Percentiles rank a stretch among this genome's conserved stretches.
Conservation (phyloP, 768 basidiomycete genomes). For the Russula lepida region DNA sequence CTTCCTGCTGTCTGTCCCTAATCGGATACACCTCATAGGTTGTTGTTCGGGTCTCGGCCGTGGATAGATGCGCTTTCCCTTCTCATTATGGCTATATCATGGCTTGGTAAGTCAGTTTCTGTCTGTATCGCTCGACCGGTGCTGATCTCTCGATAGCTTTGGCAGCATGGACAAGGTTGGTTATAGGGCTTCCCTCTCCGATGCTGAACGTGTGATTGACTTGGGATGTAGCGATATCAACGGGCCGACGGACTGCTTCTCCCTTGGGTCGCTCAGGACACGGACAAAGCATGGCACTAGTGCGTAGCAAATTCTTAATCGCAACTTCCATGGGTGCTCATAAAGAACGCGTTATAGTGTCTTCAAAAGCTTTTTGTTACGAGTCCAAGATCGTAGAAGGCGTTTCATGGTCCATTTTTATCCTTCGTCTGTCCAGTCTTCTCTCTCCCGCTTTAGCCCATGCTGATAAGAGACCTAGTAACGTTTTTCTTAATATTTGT, state of each 20-base stretch:
- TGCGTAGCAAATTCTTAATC: slow-evolving; percentile 27
- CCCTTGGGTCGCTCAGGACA: slow-evolving; percentile 32
- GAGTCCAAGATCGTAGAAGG: slow-evolving; percentile 75
- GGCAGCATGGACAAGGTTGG: slow-evolving; percentile 45
- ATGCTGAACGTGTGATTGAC: not conserved
- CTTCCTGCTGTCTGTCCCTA: not conserved
- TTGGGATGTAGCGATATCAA: slow-evolving; percentile 51
- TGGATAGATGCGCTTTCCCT: slow-evolving; percentile 47
- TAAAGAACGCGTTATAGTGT: slow-evolving; percentile 35
- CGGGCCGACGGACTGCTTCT: slow-evolving; percentile 53
- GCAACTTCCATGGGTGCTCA: slow-evolving; percentile 6
- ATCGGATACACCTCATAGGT: slow-evolving; percentile 30
- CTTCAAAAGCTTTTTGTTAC: slow-evolving; percentile 52
- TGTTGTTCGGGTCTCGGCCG: slow-evolving; percentile 65
- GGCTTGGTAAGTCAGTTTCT: slow-evolving; percentile 50
- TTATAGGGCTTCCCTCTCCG: not conserved
- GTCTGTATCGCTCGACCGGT: not conserved
- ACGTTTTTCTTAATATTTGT: slow-evolving; percentile 36
- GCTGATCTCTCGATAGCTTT: slow-evolving; percentile 39
- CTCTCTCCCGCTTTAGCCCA: slow-evolving; percentile 3
- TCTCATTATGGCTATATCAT: slow-evolving; percentile 51
- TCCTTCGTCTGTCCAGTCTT: slow-evolving; percentile 32
- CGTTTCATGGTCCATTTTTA: slow-evolving; percentile 70
- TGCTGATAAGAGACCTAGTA: slow-evolving; percentile 27
- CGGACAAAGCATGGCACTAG: slow-evolving; percentile 48